These are phyloP conservation scores for Leccinum disarticulatum DNA, from an alignment of 768 basidiomycete species.

Conservation along the genomic window DNA sequence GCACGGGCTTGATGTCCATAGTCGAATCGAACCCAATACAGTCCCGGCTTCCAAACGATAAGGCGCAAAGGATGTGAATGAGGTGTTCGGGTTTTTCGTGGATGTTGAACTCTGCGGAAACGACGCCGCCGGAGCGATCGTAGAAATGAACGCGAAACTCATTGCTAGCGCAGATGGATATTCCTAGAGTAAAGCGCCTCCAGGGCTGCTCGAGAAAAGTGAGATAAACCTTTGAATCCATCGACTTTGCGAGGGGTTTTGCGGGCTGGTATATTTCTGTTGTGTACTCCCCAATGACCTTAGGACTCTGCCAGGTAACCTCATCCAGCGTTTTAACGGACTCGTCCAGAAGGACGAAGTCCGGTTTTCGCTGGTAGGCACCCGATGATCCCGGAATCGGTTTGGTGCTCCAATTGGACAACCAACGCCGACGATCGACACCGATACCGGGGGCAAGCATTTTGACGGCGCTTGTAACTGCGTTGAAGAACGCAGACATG, in stretches of 20 bases:
- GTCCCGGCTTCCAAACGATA: background rate
- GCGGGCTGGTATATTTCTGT: background rate
- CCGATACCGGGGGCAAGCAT: background rate
- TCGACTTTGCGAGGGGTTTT: background rate
- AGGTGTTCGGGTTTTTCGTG: background rate
- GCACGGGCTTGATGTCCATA: background rate
- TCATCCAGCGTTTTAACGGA: background rate
- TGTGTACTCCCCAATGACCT: background rate
- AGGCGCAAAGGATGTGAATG: background rate
- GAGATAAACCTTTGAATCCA: background rate
- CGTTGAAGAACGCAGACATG: background rate
- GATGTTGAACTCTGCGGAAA: background rate
- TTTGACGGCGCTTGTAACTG: background rate
- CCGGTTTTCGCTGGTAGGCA: background rate
- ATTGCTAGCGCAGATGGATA: background rate
- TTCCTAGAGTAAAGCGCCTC: background rate
- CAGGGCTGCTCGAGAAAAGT: background rate
- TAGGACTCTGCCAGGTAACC: background rate
- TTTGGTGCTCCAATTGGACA: background rate
- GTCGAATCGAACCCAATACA: background rate
- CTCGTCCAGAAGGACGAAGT: background rate
- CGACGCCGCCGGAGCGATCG: background rate
- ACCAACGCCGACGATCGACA: background rate
- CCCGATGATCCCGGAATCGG: background rate
- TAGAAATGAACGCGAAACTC: background rate